These are phyloP conservation scores for Strombidium stylifer DNA, from an alignment of 73 alveolate species.

Conservation along the genomic window DNA sequence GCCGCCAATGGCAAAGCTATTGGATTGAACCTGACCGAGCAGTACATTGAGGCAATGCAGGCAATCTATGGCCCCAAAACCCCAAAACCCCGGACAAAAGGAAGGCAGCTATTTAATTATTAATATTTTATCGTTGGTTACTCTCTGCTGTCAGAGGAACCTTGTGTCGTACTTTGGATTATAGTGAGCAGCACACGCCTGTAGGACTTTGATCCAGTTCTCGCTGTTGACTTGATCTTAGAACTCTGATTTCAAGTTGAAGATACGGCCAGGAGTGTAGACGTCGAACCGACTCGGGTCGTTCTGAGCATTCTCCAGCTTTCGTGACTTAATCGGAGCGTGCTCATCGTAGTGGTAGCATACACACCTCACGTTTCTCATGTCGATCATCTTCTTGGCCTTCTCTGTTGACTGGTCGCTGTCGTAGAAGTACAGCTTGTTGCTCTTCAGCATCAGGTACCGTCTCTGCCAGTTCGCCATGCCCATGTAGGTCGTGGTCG, in stretches of 20 bases:
- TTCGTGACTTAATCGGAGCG: slow-evolving; percentile 44
- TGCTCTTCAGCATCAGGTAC: slow-evolving; percentile 19
- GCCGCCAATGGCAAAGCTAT: too few species aligned
- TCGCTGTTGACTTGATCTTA: slow-evolving; percentile 6
- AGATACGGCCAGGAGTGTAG: slow-evolving; percentile 22
- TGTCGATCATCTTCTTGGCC: slow-evolving; percentile 26
- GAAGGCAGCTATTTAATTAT: too few species aligned
- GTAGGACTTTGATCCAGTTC: slow-evolving; percentile 22
- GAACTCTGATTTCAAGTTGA: slow-evolving; percentile 19
- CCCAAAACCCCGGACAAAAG: too few species aligned
- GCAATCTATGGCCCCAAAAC: too few species aligned
- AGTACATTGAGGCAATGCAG: too few species aligned
- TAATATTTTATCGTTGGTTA: too few species aligned
- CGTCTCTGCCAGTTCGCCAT: slow-evolving; percentile 36
- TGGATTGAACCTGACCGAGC: too few species aligned
- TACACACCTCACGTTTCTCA: slow-evolving; percentile 30
- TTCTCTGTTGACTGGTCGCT: slow-evolving; percentile 8
- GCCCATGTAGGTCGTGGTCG: neutral
- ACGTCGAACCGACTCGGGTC: slow-evolving; percentile 42
- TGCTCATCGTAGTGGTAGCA: slow-evolving; percentile 33
- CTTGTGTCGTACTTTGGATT: slow-evolving; percentile 13
- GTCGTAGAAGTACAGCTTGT: slow-evolving; percentile 11
- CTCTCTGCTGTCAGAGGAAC: too few species aligned
- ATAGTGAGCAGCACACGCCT: slow-evolving; percentile 3
- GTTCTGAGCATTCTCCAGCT: slow-evolving; percentile 4